Base-by-base conservation (phyloP, 352 stramenopile genomes). In the Globisporangium camurandrum region DNA sequence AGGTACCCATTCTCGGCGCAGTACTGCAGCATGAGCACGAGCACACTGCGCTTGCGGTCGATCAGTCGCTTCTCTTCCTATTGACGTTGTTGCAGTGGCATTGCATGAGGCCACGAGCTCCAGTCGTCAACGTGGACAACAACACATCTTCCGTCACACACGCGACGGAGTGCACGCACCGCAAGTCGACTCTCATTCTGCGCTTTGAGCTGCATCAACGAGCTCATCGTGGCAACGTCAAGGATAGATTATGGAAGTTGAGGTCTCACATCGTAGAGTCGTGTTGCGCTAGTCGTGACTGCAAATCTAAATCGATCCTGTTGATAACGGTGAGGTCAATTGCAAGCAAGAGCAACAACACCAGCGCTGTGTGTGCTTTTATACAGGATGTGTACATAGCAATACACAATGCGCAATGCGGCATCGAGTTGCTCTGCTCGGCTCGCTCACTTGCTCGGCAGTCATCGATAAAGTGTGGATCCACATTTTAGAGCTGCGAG, bases 61-160 rank as follows among this genome's bases (percentile, higher is more conserved):
- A 94, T 87, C 47, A 86, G 39, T 2, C 75, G 65, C 67, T 96
- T 96, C 59, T 96, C 86, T 53, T 90, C 81, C 81, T 89, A 46
- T 30, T 4, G 11, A 16, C n/a, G 23, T 3, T 3, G 17, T 24
- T 16, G 4, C 8, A 28, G 14, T 22, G 20, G 22, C 45, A 24
- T 22, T 11, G 12, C 20, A 31, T 19, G 17, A 45, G 7, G 37
- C 23, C 11, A n/a, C 37, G 24, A 47, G 27, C 0, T n/a, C n/a
- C n/a, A n/a, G n/a, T n/a, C n/a, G n/a, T n/a, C n/a, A n/a, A n/a
- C n/a, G n/a, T 6, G 19, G 19, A 22, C 28, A 28, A 9, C 20
- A 17, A 23, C 4, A 19, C 27, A 49, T 24, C 36, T n/a, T n/a
- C n/a, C 14, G 8, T 27, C 33, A 19, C 23, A 26, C 20, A 31